Evolutionary conservation across 768 basidiomycete species (phyloP).

Genomic region (Trametes gibbosa): DNA sequence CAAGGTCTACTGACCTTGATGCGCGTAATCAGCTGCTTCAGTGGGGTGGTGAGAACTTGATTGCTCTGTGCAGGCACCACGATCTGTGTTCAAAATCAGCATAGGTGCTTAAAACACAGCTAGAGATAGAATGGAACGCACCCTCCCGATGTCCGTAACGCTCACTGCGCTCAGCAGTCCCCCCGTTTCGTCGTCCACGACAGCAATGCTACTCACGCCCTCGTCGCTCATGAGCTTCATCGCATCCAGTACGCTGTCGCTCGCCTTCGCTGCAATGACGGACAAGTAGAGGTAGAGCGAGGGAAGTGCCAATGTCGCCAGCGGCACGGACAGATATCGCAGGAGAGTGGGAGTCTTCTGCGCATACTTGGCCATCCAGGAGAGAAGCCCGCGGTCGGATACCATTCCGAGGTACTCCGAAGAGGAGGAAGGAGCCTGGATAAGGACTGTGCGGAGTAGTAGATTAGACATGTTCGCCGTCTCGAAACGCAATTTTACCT

Average conservation of each 20-base stretch:
- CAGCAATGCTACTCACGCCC: constrained; percentile 81
- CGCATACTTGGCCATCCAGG: constrained; percentile 63
- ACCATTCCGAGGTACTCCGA: constrained; percentile 64
- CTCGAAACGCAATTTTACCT: constrained; percentile 38
- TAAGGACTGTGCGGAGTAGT: constrained; percentile 42
- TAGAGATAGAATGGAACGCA: constrained; percentile 21
- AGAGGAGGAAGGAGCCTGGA: constrained; percentile 45
- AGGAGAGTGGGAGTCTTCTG: constrained; percentile 44
- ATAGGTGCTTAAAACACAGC: background rate
- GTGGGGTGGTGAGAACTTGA: constrained; percentile 64
- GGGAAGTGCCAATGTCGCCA: constrained; percentile 56
- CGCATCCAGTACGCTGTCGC: constrained; percentile 67
- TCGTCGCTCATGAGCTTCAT: constrained; percentile 86
- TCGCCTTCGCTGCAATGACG: constrained; percentile 61
- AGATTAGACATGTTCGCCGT: background rate
- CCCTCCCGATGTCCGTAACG: constrained; percentile 81
- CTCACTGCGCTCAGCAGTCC: constrained; percentile 71
- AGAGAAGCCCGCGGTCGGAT: constrained; percentile 68
- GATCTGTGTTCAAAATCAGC: constrained; percentile 33
- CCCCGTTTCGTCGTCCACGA: constrained; percentile 64
- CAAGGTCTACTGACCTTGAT: constrained; percentile 55
- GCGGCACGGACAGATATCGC: constrained; percentile 50
- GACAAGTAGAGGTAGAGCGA: constrained; percentile 61
- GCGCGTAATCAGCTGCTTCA: constrained; percentile 65
- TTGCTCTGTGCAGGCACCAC: constrained; percentile 82